Base-by-base conservation (phyloP, 306 rosid species). In the Cyclanthera cordifolia region DNA sequence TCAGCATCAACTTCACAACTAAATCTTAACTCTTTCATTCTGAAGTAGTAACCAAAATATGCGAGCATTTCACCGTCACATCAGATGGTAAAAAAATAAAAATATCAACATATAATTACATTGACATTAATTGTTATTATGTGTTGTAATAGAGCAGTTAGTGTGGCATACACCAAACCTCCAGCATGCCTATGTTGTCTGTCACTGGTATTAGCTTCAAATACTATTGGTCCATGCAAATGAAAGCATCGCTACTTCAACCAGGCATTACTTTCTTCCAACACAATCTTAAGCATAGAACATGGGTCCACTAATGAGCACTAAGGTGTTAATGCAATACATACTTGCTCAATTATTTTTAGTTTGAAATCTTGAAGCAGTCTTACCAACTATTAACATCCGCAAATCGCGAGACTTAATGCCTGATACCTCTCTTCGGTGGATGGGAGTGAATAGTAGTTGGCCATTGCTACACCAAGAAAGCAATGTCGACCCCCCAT, bases 381-480 rank as follows among this genome's bases (percentile, higher is more conserved):
- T 86, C 99, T 94, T 94, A 94, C 99, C 99, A 90, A 94, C 97
- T 88, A 85, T 82, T 78, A 94, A 88, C 88, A 94, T 93, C 95
- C 96, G 78, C 94, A 88, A 80, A 88, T 82, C 71, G 77, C 69
- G 88, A 82, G 88, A 85, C 76, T 82, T 76, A 80, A 82, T 83
- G 95, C 87, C 86, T 76, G 97, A 88, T 84, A 90, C 91, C 90
- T 85, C 90, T 94, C 95, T 94, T 89, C 91, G 30, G 81, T 80
- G 84, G 91, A 86, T 79, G 96, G 81, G 84, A 77, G 83, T 80
- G 89, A 83, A 83, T 77, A 90, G 75, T 78, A 74, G 91, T 79
- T 93, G 95, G 85, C 86, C 84, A 93, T 81, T 79, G 96, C 83
- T 84, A 90, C 95, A 85, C 88, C 96, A 85, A 87, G 89, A 90